Percentiles rank a stretch among this genome's conserved stretches.
These are phyloP conservation scores for Cerioporus squamosus DNA, from an alignment of 1,284 basidiomycete species.

Conservation along the genomic window DNA sequence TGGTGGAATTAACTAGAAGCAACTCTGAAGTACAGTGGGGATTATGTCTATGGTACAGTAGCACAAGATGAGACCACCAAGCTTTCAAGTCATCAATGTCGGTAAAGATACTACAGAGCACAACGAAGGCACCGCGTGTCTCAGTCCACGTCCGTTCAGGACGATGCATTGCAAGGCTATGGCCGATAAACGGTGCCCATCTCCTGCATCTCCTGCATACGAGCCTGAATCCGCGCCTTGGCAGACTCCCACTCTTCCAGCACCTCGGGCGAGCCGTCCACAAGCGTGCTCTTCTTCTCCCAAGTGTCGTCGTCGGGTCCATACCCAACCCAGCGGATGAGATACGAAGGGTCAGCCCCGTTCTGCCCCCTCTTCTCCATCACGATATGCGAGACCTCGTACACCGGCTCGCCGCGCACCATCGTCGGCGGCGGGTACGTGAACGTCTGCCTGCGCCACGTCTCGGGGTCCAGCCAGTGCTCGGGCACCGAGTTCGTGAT, in stretches of 20 bases:
- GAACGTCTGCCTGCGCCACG: conserved; percentile 9
- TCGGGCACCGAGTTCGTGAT: conserved; percentile 36
- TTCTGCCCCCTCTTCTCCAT: conserved; percentile 26
- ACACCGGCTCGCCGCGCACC: conserved; percentile 28
- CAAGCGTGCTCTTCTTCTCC: conserved; percentile 41
- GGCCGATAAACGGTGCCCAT: conserved; percentile 20
- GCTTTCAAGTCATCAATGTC: no score
- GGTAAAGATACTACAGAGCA: no score
- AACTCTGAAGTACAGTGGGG: no score
- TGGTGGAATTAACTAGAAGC: no score
- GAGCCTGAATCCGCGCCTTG: conserved; percentile 29
- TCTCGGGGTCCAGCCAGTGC: conserved; percentile 32
- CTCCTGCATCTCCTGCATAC: conserved; percentile 29
- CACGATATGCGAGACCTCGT: conserved; percentile 42
- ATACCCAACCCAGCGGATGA: conserved; percentile 53
- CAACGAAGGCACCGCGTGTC: no score
- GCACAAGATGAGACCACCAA: no score
- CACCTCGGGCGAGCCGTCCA: conserved; percentile 35
- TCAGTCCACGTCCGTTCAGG: no score
- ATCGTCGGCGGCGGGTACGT: conserved; percentile 25
- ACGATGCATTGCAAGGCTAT: no score
- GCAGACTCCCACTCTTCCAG: conserved; percentile 36
- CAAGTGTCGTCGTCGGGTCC: conserved; percentile 51
- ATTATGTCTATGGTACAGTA: no score
- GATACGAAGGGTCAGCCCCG: conserved; percentile 31